Percentiles rank a stretch among this genome's conserved stretches.
Evolutionary conservation across 495 filamentous ascomycete species (phyloP).

Genomic region (Tuber umbilicatum): DNA sequence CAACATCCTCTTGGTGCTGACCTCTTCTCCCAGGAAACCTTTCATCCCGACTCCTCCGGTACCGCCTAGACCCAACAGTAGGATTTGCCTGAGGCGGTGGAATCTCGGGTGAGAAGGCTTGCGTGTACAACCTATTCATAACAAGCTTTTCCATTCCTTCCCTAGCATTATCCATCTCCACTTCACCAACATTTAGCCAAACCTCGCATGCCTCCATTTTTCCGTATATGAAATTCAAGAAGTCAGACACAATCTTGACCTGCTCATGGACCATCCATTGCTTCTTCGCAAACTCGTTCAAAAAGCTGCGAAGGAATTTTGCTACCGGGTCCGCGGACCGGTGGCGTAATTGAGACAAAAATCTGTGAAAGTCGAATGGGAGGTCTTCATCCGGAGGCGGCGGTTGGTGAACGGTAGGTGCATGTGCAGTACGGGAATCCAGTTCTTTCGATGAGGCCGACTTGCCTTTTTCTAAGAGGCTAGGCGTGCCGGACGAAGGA

Average conservation of each 20-base stretch:
- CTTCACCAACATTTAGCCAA: constrained; percentile 91
- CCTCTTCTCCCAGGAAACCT: constrained; percentile 66
- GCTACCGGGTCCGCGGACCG: constrained; percentile 94
- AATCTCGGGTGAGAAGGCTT: constrained; percentile 91
- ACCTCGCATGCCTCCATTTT: constrained; percentile 99
- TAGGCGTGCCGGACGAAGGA: constrained; percentile 69
- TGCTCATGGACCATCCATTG: constrained; percentile 99
- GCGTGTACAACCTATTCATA: constrained; percentile 94
- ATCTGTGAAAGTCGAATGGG: constrained; percentile 96
- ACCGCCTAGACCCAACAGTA: constrained; percentile 66
- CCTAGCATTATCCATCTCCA: constrained; percentile 94
- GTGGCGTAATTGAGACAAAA: constrained; percentile 89
- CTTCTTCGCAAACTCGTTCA: constrained; percentile 90
- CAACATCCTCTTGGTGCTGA: constrained; percentile 97
- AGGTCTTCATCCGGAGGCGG: constrained; percentile 75
- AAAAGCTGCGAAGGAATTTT: constrained; percentile 87
- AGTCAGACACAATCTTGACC: constrained; percentile 96
- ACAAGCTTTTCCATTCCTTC: constrained; percentile 99
- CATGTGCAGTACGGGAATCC: constrained; percentile 48
- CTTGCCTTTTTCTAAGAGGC: constrained; percentile 49
- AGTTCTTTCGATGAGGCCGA: constrained; percentile 50
- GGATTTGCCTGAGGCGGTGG: constrained; percentile 68
- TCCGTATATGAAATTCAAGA: constrained; percentile 93
- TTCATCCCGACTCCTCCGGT: constrained; percentile 89
- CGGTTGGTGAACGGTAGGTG: constrained; percentile 58